Evolutionary conservation across 495 filamentous ascomycete species (phyloP), one percentile per base, ranked within the genome.

Genomic region (Massariosphaeria phaeospora): DNA sequence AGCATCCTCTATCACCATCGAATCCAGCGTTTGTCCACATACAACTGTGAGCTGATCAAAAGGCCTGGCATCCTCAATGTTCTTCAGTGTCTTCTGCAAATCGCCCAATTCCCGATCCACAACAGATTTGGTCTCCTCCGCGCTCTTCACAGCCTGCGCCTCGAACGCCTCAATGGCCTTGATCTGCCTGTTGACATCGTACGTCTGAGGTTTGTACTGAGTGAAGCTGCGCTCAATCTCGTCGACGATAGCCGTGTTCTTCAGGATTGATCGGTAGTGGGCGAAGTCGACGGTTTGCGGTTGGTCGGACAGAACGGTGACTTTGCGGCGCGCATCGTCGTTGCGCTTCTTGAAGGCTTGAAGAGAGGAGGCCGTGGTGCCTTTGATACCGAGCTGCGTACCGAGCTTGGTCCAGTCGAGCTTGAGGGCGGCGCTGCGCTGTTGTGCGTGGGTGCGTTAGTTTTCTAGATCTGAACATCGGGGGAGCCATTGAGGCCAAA

Each of bases 301-400:
- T 65, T 84, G 81, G 67, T 93, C 85, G 41, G 79, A 80, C 35
- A 97, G 87, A 36, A 81, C 48, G 69, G 80, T 78, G 29, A 97
- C 77, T 75, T 89, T 91, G 75, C 94, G 91, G 75, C 93, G 91
- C 69, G 88, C 91, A 67, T 97, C 91, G 63, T 99, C 94, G 79
- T 97, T 96, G 75, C 94, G 93, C 83, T 95, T 91, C 79, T 99
- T 99, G 85, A 99, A 99, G 62, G 88, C 76, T 69, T 88, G 83
- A 45, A 99, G 88, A 48, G 91, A 84, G 60, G 84, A 73, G 53
- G 85, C 89, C 61, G 94, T 99, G 74, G 87, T 86, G 68, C 94
- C 94, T 75, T 86, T 88, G 72, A 99, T 88, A 67, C 93, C 91
- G 67, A 99, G 89, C 66, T 88, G 91, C 71, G 78, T 82, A 72